Base-by-base conservation (phyloP, 1,284 basidiomycete species). In the Cryptococcus maquisensis region DNA sequence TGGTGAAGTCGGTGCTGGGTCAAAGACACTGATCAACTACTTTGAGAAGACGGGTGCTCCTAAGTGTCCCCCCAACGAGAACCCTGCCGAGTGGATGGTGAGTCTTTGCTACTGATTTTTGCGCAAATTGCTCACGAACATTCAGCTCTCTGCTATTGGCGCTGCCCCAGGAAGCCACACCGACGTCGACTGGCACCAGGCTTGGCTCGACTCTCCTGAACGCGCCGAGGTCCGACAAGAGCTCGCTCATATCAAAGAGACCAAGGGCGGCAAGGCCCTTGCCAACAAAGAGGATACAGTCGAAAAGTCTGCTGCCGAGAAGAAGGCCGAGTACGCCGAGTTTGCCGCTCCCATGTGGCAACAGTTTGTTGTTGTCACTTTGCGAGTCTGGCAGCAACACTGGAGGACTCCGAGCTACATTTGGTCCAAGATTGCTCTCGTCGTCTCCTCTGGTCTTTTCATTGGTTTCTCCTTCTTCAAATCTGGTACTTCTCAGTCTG, bases 341-440 rank as follows among this genome's bases (percentile, higher is more conserved):
- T 84, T 81, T 60, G 80, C 84, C 15, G 79, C 83, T 0, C 71
- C 79, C 10, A 81, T 81, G 77, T 49, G 66, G 9, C 71, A 79
- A 51, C 85, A 87, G 67, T 70, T 81, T n/a, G 65, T 65, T 45
- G 76, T 80, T 51, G 79, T 85, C n/a, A 63, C 81, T 3, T 71
- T 72, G 55, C 81, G 86, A 18, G 81, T 83, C 36, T 80, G 81
- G 59, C 71, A 79, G 51, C 78, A 81, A 55, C 80, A 82, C 60
- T 85, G 81, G 81, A 76, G 85, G 18, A 81, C 84, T 56, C 85
- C 89, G 3, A 83, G 82, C 0, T 94, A 91, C 67, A 76, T 92
- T 52, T 80, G 86, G 73, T 83, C 87, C 28, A 91, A 93, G 76
- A 65, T 90, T 24, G 76, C 75, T 47, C 73, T 78, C 10, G 72